Base-by-base conservation (phyloP, 2,329 filamentous ascomycete species). In the Penicillium concentricum region DNA sequence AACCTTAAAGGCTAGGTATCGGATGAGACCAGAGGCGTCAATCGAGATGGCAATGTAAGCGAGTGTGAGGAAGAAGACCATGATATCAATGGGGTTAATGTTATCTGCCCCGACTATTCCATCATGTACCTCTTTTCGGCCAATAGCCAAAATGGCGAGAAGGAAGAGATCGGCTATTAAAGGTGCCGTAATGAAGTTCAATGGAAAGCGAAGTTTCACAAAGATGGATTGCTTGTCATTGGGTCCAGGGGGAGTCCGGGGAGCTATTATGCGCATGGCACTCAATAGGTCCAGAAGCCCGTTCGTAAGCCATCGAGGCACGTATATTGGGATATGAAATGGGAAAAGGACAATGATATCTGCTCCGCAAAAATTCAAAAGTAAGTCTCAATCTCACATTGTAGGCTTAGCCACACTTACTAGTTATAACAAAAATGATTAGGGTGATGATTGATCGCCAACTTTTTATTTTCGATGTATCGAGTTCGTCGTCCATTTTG, bases 21-120 rank as follows among this genome's bases (percentile, higher is more conserved):
- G 78, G 65, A 91, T 90, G 16, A 91, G 77, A 4, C 88, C 88
- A 0, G 88, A 90, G 2, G 88, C 87, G 61, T 91, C 88, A 57
- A 91, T 89, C 0, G 87, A 90, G 44, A 91, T 89, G 45, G 88
- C 88, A 57, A 91, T 90, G 64, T 91, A 91, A 3, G 88, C 88
- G 42, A 90, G 70, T 0, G 87, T 88, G 42, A 91, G 77, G 74
- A 91, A 91, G 74, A 91, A 91, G 16, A 80, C 74, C 86, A 91
- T 89, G 59, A 90, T 90, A 58, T 91, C 87, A 62, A 89, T 81
- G 0, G 88, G 88, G 2, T 79, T 78, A 62, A 91, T 91, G 65
- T 85, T 78, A 64, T 88, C 76, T 1, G 85, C 78, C 0, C 87
- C 87, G 8, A 88, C 71, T 0, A 85, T 90, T 2, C 88, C 88